These are phyloP conservation scores for Bipolaris victoriae DNA, from an alignment of 2,329 filamentous ascomycete genomes.

Conservation along the genomic window DNA sequence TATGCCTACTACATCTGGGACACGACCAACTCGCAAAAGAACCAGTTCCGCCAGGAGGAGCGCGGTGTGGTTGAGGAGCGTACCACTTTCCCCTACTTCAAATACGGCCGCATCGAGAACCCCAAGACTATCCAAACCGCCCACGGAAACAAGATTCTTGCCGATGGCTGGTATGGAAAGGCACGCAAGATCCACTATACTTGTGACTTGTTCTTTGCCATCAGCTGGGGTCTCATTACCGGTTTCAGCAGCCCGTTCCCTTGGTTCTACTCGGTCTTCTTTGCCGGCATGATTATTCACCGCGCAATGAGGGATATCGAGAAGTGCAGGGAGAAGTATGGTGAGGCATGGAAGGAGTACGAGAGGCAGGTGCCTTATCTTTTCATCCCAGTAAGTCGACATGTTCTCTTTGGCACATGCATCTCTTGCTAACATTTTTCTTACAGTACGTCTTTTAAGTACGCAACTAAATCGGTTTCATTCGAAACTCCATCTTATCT, in stretches of 20 bases:
- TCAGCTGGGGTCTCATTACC: slow-evolving; percentile 80
- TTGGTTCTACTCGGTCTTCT: slow-evolving; percentile 89
- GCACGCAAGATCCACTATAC: slow-evolving; percentile 84
- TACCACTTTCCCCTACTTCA: slow-evolving; percentile 87
- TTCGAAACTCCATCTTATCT: neutral
- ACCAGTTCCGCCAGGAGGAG: slow-evolving; percentile 83
- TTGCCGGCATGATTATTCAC: slow-evolving; percentile 78
- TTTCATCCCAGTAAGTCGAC: slow-evolving; percentile 70
- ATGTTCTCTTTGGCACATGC: neutral
- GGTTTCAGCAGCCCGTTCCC: slow-evolving; percentile 83
- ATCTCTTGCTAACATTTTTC: neutral
- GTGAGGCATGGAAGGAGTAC: slow-evolving; percentile 81
- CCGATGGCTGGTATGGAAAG: slow-evolving; percentile 79
- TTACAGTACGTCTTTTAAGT: slow-evolving; percentile 10
- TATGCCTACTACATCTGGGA: slow-evolving; percentile 93
- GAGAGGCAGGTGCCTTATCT: slow-evolving; percentile 80
- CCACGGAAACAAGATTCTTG: slow-evolving; percentile 76
- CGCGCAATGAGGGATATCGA: slow-evolving; percentile 77
- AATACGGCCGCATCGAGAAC: slow-evolving; percentile 82
- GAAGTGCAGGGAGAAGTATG: slow-evolving; percentile 78
- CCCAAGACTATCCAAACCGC: slow-evolving; percentile 77
- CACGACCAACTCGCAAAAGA: slow-evolving; percentile 91
- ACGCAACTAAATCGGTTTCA: neutral
- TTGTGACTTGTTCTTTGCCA: slow-evolving; percentile 78
- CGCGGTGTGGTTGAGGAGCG: slow-evolving; percentile 71